Evolutionary conservation across 2,329 filamentous ascomycete genomes (phyloP), one percentile per base, ranked within the genome.

Genomic region (Stromatinia cepivora): DNA sequence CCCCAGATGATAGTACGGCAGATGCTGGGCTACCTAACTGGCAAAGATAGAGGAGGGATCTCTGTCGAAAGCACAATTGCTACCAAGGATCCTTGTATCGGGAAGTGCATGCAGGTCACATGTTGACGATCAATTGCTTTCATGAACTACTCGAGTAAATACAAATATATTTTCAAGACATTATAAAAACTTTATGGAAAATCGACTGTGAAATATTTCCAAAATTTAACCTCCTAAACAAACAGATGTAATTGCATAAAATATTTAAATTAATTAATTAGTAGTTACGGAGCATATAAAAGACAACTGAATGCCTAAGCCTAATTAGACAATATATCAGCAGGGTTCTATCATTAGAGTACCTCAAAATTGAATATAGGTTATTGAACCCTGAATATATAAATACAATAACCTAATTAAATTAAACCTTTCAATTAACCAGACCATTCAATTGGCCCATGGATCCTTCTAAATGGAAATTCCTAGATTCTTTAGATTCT

Each of bases 51-150:
- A 50, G 25, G 15, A 52, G 22, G 22, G 11, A n/a, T 31, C n/a
- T 20, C 1, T 48, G 45, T 45, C 20, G 36, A 46, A 31, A 46
- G 36, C 6, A 20, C 17, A 17, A 10, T n/a, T 28, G 5, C 31
- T 17, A 25, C n/a, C 20, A 52, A 67, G 20, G 31, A 61, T 67
- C 46, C 53, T 28, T 61, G 65, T 20, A 31, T 31, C 28, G n/a
- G 46, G 28, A 67, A 67, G 66, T 62, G 66, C 66, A 62, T 67
- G 56, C 66, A 67, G 31, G 31, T 62, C 66, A 67, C 66, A 56
- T 67, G 66, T 34, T n/a, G 31, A 50, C 46, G 66, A 62, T 62
- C 42, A 39, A n/a, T 57, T 7, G 53, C 34, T 56, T 34, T 25
- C 28, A 20, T 15, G 15, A 17, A 4, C 39, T 42, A 46, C 10